These are phyloP conservation scores for Termitomyces sp. DNA, from an alignment of 768 basidiomycete species.

Conservation along the genomic window DNA sequence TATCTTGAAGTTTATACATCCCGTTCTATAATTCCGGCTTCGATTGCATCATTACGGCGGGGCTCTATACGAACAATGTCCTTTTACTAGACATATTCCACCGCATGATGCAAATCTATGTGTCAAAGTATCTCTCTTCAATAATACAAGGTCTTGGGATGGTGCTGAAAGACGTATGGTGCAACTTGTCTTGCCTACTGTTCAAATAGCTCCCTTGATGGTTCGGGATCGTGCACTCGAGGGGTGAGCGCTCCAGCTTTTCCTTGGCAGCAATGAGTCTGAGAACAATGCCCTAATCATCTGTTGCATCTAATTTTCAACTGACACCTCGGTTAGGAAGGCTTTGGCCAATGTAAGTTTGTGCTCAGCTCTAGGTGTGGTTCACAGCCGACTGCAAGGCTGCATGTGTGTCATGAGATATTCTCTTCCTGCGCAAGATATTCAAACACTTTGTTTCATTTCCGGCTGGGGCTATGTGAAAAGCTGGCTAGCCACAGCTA, in stretches of 20 bases:
- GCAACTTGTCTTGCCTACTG: constrained; percentile 50
- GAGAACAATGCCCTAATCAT: constrained; percentile 56
- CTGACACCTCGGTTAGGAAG: too few species aligned
- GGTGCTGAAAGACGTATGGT: constrained; percentile 52
- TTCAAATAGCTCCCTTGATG: neutral
- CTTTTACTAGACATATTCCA: neutral
- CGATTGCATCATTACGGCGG: constrained; percentile 5
- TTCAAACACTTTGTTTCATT: too few species aligned
- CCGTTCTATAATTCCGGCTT: neutral
- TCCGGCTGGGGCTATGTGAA: too few species aligned
- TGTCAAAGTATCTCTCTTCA: constrained; percentile 58
- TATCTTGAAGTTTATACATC: neutral
- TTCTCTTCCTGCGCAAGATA: too few species aligned
- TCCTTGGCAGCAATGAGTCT: constrained; percentile 56
- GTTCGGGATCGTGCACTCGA: constrained; percentile 40
- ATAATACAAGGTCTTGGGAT: constrained; percentile 57
- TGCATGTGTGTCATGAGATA: too few species aligned
- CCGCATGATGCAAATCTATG: constrained; percentile 13
- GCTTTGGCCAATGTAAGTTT: too few species aligned
- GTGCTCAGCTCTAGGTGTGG: too few species aligned
- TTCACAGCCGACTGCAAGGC: too few species aligned
- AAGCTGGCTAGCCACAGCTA: too few species aligned
- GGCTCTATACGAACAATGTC: constrained; percentile 16
- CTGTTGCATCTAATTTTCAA: constrained; percentile 26
- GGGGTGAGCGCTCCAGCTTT: constrained; percentile 50